Conservation (phyloP, 2,329 filamentous ascomycete genomes). For the Cercospora zeina region DNA sequence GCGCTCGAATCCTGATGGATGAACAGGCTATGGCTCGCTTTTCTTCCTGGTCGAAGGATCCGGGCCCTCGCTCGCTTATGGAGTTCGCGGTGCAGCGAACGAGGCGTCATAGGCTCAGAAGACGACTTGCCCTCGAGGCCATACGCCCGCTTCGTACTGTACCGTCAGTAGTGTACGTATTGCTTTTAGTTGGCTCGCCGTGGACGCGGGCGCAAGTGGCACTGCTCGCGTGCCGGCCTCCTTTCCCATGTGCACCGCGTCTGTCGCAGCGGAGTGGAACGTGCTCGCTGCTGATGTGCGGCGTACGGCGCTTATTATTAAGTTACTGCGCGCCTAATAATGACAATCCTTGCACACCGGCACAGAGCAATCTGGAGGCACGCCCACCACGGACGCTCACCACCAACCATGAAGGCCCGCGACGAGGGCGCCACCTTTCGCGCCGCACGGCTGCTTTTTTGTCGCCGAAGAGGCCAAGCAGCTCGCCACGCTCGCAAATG, state of each 20-base stretch:
- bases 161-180: conserved; percentile 2
- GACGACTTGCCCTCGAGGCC: conserved; percentile 2
- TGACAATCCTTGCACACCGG: neutral
- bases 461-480: neutral
- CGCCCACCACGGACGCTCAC: neutral
- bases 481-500: neutral
- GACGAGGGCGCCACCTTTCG: neutral
- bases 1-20: conserved; percentile 21
- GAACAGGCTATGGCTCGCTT: conserved; percentile 18
- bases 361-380: neutral
- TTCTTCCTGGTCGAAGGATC: conserved; percentile 14
- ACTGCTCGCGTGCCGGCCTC: neutral
- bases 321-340: conserved; percentile 1
- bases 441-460: conserved; percentile 3
- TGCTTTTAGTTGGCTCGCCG: conserved; percentile 6
- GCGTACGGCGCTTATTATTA: neutral
- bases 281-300: conserved; percentile 8
- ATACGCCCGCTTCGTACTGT: neutral
- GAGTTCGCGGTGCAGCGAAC: conserved; percentile 14
- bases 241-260: neutral
- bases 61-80: conserved; percentile 10
- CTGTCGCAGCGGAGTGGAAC: neutral
- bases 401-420: neutral
- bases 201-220: neutral
- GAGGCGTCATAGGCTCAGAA: conserved; percentile 15